Evolutionary conservation across 2,329 filamentous ascomycete species (phyloP).

Genomic region (Fusarium sp.): DNA sequence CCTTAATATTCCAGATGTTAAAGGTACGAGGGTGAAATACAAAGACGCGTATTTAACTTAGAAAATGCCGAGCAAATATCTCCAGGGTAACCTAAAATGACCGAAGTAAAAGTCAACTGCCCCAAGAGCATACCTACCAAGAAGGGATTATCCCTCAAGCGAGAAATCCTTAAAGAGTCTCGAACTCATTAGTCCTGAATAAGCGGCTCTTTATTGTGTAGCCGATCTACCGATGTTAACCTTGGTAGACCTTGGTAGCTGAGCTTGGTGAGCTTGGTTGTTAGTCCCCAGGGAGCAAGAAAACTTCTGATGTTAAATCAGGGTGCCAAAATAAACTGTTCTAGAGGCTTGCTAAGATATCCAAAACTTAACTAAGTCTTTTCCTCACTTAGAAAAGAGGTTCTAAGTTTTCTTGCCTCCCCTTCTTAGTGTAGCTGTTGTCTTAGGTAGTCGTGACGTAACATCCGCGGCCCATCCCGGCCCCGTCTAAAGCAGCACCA

Average conservation of each 20-base stretch:
- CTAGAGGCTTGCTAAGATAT: too few species aligned
- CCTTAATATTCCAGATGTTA: not conserved
- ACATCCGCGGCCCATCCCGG: constrained; percentile 11
- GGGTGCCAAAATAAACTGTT: not conserved
- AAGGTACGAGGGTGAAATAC: too few species aligned
- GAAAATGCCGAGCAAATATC: not conserved
- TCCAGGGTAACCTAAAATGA: not conserved
- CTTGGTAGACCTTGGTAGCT: not conserved
- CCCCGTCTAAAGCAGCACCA: not conserved
- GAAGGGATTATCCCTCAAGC: not conserved
- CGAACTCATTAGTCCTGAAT: not conserved
- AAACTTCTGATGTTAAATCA: not conserved
- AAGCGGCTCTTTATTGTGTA: not conserved
- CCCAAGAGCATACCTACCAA: not conserved
- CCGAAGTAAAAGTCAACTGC: not conserved
- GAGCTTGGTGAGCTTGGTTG: not conserved
- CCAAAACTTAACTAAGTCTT: too few species aligned
- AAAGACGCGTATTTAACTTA: too few species aligned
- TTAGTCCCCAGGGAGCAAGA: not conserved
- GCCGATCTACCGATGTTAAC: not conserved
- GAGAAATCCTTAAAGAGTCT: not conserved
- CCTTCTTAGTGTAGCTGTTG: not conserved
- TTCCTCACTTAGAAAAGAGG: not conserved
- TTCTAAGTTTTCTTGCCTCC: not conserved
- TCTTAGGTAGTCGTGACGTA: constrained; percentile 25